Conservation (phyloP, 2,329 filamentous ascomycete genomes). For the Pyricularia sp. region DNA sequence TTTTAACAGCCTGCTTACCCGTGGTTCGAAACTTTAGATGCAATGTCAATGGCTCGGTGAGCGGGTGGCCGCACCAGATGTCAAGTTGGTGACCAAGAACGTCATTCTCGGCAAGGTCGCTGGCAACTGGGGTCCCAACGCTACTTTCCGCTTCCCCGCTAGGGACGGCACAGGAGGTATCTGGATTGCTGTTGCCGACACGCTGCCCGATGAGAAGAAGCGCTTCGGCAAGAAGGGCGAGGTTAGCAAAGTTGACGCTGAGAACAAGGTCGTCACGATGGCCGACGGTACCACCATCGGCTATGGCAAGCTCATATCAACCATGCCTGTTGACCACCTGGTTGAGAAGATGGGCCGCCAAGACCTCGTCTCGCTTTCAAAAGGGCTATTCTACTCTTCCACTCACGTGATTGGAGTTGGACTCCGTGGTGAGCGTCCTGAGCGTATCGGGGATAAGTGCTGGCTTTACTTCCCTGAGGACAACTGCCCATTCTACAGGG, state of each 20-base stretch:
- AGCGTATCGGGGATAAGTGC: slow-evolving; percentile 98
- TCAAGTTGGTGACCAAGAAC: slow-evolving; percentile 89
- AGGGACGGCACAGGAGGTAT: slow-evolving; percentile 93
- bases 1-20: not conserved
- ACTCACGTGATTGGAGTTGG: slow-evolving; percentile 97
- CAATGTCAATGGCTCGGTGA: slow-evolving; percentile 98
- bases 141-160: slow-evolving; percentile 95
- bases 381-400: slow-evolving; percentile 90
- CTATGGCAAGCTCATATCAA: slow-evolving; percentile 87
- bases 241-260: slow-evolving; percentile 77
- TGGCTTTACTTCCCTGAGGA: slow-evolving; percentile 99
- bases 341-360: slow-evolving; percentile 79
- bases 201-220: slow-evolving; percentile 82
- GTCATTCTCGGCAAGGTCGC: slow-evolving; percentile 92
- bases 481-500: slow-evolving; percentile 97
- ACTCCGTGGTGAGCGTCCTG: slow-evolving; percentile 78
- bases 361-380: slow-evolving; percentile 69
- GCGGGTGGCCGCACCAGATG: slow-evolving; percentile 90
- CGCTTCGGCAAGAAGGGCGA: slow-evolving; percentile 74
- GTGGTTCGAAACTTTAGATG: slow-evolving; percentile 49
- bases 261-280: slow-evolving; percentile 69
- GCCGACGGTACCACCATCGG: slow-evolving; percentile 76
- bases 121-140: slow-evolving; percentile 95
- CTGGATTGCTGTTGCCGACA: slow-evolving; percentile 95
- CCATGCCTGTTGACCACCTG: slow-evolving; percentile 88